Conservation (phyloP, 2,329 filamentous ascomycete species). For the Capronia americana region DNA sequence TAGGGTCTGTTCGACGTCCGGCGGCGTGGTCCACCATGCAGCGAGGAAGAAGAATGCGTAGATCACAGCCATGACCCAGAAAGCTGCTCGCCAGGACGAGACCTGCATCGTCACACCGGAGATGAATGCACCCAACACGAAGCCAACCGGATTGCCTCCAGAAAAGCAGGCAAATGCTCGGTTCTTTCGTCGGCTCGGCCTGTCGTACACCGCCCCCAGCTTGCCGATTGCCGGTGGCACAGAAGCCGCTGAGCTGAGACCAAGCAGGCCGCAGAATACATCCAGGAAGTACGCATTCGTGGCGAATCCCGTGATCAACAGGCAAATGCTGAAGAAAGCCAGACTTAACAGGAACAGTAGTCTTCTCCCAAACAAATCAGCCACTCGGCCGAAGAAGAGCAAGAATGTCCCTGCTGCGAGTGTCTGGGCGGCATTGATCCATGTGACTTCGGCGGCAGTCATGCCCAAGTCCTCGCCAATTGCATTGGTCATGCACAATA, state of each 20-base stretch:
- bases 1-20: conserved; percentile 56
- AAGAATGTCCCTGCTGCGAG: conserved; percentile 70
- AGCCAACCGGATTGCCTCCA: conserved; percentile 64
- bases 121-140: conserved; percentile 64
- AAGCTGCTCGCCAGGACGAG: conserved; percentile 68
- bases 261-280: conserved; percentile 68
- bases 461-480: conserved; percentile 67
- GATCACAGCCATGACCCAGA: conserved; percentile 67
- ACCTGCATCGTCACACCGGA: conserved; percentile 67
- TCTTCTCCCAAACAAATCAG: conserved; percentile 71
- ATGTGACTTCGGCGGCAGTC: conserved; percentile 70
- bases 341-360: conserved; percentile 66
- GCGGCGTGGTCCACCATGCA: conserved; percentile 67
- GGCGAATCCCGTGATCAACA: conserved; percentile 66
- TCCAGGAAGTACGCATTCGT: conserved; percentile 65
- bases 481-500: conserved; percentile 67
- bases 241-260: conserved; percentile 68
- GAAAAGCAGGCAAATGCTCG: conserved; percentile 68
- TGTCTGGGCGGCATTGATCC: conserved; percentile 68
- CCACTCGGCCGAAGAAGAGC: conserved; percentile 69
- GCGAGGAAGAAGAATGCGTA: conserved; percentile 65
- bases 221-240: conserved; percentile 70
- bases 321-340: conserved; percentile 63
- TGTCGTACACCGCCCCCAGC: conserved; percentile 68
- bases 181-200: conserved; percentile 68